A percentile compares a stretch with the other conserved stretches of the same genome.
Evolutionary conservation across 2,329 filamentous ascomycete genomes (phyloP).

Genomic region (Nannizzia gypsea): DNA sequence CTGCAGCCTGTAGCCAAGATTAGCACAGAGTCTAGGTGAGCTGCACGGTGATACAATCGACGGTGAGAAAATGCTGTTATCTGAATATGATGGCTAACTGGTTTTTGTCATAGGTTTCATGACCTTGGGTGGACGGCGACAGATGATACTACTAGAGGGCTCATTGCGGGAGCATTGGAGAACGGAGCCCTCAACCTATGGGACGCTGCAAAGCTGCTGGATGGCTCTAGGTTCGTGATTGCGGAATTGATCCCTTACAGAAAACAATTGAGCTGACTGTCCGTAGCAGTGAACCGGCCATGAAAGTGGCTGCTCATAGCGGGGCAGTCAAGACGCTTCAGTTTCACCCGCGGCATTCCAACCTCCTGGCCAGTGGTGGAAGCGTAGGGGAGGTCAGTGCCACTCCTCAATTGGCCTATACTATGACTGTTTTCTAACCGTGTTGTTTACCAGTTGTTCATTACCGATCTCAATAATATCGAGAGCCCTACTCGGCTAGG

Average conservation of each 20-base stretch:
- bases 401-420: neutral
- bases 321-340: conserved; percentile 89
- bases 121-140: conserved; percentile 89
- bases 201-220: conserved; percentile 64
- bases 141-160: conserved; percentile 65
- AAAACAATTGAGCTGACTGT: neutral
- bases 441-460: conserved; percentile 51
- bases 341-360: conserved; percentile 87
- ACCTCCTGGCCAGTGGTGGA: conserved; percentile 84
- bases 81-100: conserved; percentile 5
- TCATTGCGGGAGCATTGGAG: conserved; percentile 90
- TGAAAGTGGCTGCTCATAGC: conserved; percentile 77
- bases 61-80: neutral
- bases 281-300: conserved; percentile 61
- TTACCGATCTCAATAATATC: conserved; percentile 88
- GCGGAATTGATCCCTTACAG: conserved; percentile 4
- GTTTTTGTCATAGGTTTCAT: conserved; percentile 55
- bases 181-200: conserved; percentile 88
- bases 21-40: conserved; percentile 76
- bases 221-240: conserved; percentile 37
- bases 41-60: neutral
- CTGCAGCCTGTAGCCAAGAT: conserved; percentile 76
- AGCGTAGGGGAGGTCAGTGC: conserved; percentile 64
- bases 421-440: conserved; percentile 10
- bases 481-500: conserved; percentile 80